Conservation (phyloP, 768 basidiomycete genomes). For the Tremella yokohamensis region DNA sequence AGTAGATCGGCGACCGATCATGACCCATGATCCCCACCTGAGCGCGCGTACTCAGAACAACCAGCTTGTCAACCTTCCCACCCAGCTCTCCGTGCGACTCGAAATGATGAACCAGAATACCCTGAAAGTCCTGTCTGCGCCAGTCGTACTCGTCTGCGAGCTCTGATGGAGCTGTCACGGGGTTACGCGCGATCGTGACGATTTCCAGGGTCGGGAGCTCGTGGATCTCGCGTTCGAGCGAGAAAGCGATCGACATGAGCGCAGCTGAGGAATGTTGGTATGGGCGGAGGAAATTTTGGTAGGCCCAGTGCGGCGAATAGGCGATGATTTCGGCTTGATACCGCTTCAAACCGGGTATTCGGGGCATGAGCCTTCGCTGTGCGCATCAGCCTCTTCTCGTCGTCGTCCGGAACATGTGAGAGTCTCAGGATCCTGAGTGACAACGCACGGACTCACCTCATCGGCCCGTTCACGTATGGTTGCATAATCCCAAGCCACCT, state of each 20-base stretch:
- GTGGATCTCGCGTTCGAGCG: background rate
- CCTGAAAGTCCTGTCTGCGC: too few relatives aligned
- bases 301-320: background rate
- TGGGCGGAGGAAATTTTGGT: background rate
- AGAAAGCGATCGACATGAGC: slow-evolving; percentile 1
- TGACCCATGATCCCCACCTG: too few relatives aligned
- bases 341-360: background rate
- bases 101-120: too few relatives aligned
- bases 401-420: background rate
- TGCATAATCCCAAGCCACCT: background rate
- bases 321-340: background rate
- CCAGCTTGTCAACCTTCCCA: too few relatives aligned
- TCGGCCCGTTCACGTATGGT: background rate
- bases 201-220: background rate
- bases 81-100: too few relatives aligned
- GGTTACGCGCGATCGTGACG: background rate
- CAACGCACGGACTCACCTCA: background rate
- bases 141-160: too few relatives aligned
- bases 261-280: background rate
- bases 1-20: too few relatives aligned
- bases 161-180: too few relatives aligned
- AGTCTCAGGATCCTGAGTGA: background rate
- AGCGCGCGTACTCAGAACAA: too few relatives aligned
- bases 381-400: background rate
- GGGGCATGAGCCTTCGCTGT: background rate